A percentile compares a stretch with the other conserved stretches of the same genome.
Evolutionary conservation across 2,329 filamentous ascomycete genomes (phyloP).

Genomic region (Penicillium sp.): DNA sequence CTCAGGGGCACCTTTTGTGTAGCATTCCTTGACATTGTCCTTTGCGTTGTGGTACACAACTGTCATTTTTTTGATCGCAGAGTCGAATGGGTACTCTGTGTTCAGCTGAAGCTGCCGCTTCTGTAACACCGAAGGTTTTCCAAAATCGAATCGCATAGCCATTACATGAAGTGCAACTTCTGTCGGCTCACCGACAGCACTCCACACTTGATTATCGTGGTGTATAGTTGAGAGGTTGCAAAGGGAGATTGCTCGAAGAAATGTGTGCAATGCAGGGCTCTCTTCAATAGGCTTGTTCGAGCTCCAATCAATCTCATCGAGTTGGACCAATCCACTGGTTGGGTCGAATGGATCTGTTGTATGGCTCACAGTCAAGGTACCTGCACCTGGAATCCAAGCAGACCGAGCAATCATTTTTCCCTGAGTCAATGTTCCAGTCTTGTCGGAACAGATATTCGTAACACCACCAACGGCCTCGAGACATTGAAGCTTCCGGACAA

Average conservation of each 20-base stretch:
- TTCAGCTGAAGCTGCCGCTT: slow-evolving; percentile 19
- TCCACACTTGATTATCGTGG: slow-evolving; percentile 49
- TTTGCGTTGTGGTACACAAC: slow-evolving; percentile 54
- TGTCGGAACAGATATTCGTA: slow-evolving; percentile 61
- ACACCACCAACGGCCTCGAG: slow-evolving; percentile 61
- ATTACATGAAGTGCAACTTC: slow-evolving; percentile 70
- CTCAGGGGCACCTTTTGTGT: slow-evolving; percentile 66
- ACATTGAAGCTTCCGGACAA: slow-evolving; percentile 56
- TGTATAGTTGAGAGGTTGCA: slow-evolving; percentile 57
- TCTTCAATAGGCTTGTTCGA: slow-evolving; percentile 27
- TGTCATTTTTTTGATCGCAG: slow-evolving; percentile 67
- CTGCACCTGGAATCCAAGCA: slow-evolving; percentile 57
- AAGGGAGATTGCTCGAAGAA: slow-evolving; percentile 57
- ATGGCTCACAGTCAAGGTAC: slow-evolving; percentile 55
- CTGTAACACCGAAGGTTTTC: slow-evolving; percentile 48
- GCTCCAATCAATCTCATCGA: slow-evolving; percentile 37
- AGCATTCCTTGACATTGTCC: slow-evolving; percentile 44
- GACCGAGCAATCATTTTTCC: slow-evolving; percentile 64
- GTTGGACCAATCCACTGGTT: slow-evolving; percentile 51
- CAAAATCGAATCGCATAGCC: slow-evolving; percentile 60
- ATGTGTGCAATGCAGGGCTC: slow-evolving; percentile 47
- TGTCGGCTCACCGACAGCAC: slow-evolving; percentile 64
- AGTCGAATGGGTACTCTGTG: slow-evolving; percentile 68
- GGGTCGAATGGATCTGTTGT: slow-evolving; percentile 59
- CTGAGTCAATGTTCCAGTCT: slow-evolving; percentile 58